A percentile compares a stretch with the other conserved stretches of the same genome.
Evolutionary conservation across 345 rosid species (phyloP).

Genomic region (Eucalyptus pumila): DNA sequence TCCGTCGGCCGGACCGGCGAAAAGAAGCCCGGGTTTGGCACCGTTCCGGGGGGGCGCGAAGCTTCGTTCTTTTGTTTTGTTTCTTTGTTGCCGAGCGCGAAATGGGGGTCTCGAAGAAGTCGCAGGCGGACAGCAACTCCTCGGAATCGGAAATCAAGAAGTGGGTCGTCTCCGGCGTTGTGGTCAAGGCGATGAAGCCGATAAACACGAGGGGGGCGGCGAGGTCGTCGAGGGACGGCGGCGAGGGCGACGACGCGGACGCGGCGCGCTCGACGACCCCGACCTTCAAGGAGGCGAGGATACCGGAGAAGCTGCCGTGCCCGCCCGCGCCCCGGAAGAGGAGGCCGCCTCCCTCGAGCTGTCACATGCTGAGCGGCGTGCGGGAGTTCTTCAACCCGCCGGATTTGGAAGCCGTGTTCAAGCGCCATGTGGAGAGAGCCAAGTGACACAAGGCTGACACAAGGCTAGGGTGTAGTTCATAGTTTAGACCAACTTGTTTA

Average conservation of each 20-base stretch:
- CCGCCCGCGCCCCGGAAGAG: conserved; percentile 40
- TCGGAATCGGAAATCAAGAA: not conserved
- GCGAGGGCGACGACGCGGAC: not conserved
- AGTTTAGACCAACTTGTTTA: not conserved
- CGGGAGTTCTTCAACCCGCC: conserved; percentile 36
- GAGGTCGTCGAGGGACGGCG: conserved; percentile 1
- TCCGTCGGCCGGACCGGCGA: not conserved
- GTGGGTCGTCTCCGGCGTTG: conserved; percentile 5
- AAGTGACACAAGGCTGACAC: not conserved
- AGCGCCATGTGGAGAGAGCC: conserved; percentile 5
- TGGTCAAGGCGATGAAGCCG: conserved; percentile 14
- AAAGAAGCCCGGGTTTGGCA: not conserved
- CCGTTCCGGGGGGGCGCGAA: not conserved
- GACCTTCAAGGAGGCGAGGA: conserved; percentile 12
- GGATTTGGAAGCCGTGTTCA: conserved; percentile 29
- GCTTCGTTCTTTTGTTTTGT: not conserved
- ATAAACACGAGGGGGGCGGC: not conserved
- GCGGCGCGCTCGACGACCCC: conserved; percentile 20
- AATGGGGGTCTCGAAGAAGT: conserved; percentile 9
- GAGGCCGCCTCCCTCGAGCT: conserved; percentile 7
- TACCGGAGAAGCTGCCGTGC: conserved; percentile 8
- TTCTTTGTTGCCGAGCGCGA: too few relatives aligned
- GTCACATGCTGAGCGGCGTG: not conserved
- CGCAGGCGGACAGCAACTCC: not conserved
- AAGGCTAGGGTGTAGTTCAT: not conserved